A percentile compares a stretch with the other conserved stretches of the same genome.
phyloP scores from a whole-genome alignment of 805 yeast species.

The Ogataea nitratoaversa region DNA sequence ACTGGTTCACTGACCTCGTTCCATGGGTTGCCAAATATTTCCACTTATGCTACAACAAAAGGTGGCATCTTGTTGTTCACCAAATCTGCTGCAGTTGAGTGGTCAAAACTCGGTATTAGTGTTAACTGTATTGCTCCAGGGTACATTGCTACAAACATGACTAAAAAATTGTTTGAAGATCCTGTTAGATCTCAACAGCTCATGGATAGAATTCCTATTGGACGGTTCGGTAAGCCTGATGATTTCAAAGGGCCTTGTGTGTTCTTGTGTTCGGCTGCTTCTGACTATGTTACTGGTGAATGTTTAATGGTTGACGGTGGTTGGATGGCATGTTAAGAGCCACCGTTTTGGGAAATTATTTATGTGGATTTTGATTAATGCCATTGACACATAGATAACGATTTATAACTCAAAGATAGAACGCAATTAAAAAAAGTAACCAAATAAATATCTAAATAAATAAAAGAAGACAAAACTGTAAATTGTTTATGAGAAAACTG shows the following conservation, averaged over 20 bases:
- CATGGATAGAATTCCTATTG: constrained; percentile 38
- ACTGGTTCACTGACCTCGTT: constrained; percentile 39
- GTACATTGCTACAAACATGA: constrained; percentile 44
- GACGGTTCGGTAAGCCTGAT: constrained; percentile 45
- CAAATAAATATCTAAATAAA: too few species aligned
- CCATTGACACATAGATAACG: too few species aligned
- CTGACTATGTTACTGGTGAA: constrained; percentile 49
- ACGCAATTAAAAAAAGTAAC: too few species aligned
- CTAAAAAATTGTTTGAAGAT: constrained; percentile 27
- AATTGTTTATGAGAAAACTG: too few species aligned
- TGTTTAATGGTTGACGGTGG: constrained; percentile 55
- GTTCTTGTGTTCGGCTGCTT: constrained; percentile 46
- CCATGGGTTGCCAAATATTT: constrained; percentile 35
- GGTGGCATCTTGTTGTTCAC: constrained; percentile 37
- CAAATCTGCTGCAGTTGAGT: constrained; percentile 39
- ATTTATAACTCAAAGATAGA: too few species aligned
- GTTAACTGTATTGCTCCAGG: constrained; percentile 52
- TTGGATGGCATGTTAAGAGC: constrained; percentile 34
- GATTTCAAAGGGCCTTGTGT: constrained; percentile 43
- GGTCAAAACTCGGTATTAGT: constrained; percentile 40
- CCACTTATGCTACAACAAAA: constrained; percentile 41
- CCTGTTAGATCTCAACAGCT: constrained; percentile 26
- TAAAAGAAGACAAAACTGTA: too few species aligned
- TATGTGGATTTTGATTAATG: too few species aligned
- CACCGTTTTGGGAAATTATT: too few species aligned